Conservation (phyloP, 257 asterid genomes). For the Jaltomata sinuosa region DNA sequence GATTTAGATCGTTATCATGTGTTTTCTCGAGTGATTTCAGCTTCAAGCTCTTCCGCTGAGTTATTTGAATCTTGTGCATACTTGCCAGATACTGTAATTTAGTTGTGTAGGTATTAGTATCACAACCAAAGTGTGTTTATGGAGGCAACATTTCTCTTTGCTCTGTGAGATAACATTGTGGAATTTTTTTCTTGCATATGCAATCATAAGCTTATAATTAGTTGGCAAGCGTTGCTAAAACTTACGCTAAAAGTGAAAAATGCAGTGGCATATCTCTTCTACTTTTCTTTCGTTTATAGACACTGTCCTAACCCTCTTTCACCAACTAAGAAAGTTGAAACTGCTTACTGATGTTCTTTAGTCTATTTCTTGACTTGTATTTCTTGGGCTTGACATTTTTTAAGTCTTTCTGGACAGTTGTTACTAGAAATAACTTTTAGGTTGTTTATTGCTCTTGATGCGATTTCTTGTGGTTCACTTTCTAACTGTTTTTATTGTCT, state of each 20-base stretch:
- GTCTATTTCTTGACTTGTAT: not conserved
- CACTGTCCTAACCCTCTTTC: not conserved
- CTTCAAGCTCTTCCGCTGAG: not conserved
- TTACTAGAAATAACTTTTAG: not conserved
- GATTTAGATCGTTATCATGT: not conserved
- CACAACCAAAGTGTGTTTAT: not conserved
- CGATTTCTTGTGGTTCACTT: not conserved
- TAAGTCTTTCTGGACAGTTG: not conserved
- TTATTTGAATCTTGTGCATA: not conserved
- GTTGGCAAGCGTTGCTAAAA: not conserved
- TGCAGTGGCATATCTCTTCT: not conserved
- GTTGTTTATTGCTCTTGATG: not conserved
- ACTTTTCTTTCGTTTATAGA: not conserved
- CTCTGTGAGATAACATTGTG: not conserved
- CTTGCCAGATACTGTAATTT: not conserved
- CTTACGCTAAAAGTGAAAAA: not conserved
- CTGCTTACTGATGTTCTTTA: not conserved
- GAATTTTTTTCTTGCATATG: not conserved
- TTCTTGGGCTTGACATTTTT: not conserved
- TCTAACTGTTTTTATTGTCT: conserved; percentile 6
- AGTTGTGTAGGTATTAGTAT: not conserved
- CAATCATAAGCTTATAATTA: not conserved
- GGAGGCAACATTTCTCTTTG: not conserved
- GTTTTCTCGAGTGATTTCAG: not conserved
- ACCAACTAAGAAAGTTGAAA: not conserved